These are phyloP conservation scores for Tothia fuscella DNA, from an alignment of 2,329 filamentous ascomycete genomes.

Conservation along the genomic window DNA sequence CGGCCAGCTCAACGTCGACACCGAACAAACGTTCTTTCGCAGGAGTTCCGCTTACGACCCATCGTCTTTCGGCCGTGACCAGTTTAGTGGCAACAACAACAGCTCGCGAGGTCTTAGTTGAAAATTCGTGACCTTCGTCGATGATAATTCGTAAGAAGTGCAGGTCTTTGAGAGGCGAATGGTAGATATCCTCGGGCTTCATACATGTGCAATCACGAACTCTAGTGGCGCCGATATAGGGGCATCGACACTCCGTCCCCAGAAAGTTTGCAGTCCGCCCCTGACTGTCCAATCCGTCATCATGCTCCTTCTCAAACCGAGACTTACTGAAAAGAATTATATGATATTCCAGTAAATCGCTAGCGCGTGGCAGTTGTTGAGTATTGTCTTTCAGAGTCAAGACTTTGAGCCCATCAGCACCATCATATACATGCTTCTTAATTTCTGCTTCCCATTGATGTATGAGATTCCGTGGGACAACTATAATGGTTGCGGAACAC, in stretches of 20 bases:
- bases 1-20: conserved; percentile 47
- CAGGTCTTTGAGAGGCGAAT: conserved; percentile 54
- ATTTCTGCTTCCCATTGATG: conserved; percentile 80
- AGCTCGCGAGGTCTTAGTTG: conserved; percentile 51
- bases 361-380: conserved; percentile 43
- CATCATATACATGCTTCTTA: conserved; percentile 53
- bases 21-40: conserved; percentile 66
- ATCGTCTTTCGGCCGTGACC: conserved; percentile 54
- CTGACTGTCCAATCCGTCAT: conserved; percentile 35
- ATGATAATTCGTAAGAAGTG: conserved; percentile 85
- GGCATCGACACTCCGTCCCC: conserved; percentile 21
- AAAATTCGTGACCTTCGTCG: conserved; percentile 82
- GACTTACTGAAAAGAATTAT: conserved; percentile 65
- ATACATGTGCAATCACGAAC: conserved; percentile 34
- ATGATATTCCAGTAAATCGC: conserved; percentile 55
- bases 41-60: conserved; percentile 86
- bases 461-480: conserved; percentile 74
- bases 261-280: conserved; percentile 7
- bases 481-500: conserved; percentile 58
- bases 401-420: conserved; percentile 42
- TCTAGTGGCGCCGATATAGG: conserved; percentile 33
- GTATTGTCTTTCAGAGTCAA: conserved; percentile 46
- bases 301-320: conserved; percentile 58
- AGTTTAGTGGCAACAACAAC: conserved; percentile 42
- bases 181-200: conserved; percentile 29